Conservation (phyloP, 2,329 filamentous ascomycete genomes). For the Triangularia setosa region DNA sequence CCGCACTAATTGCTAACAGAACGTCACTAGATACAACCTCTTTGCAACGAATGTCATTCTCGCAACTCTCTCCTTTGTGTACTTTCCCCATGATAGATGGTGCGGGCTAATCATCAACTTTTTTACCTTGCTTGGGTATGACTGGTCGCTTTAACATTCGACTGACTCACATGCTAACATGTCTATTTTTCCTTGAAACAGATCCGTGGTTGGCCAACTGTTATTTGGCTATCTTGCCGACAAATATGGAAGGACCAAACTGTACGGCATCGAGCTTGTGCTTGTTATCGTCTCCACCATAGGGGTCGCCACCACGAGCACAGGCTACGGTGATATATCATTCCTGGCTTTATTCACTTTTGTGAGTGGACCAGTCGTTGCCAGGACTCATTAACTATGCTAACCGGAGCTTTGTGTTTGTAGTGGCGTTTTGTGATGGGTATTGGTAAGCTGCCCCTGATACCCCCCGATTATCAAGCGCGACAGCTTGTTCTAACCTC, state of each 20-base stretch:
- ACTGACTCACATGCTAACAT: not conserved
- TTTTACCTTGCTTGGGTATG: conserved; percentile 45
- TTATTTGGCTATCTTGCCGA: conserved; percentile 53
- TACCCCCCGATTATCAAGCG: not conserved
- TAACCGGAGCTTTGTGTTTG: not conserved
- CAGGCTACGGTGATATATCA: conserved; percentile 46
- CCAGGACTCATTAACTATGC: not conserved
- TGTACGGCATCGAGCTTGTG: conserved; percentile 54
- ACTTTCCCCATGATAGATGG: conserved; percentile 45
- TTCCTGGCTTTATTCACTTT: conserved; percentile 49
- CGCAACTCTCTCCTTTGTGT: conserved; percentile 50
- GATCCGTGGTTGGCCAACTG: conserved; percentile 48
- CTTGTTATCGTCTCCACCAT: conserved; percentile 56
- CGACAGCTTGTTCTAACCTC: conserved; percentile 1
- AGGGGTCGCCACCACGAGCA: conserved; percentile 50
- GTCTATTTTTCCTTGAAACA: not conserved
- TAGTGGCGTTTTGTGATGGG: conserved; percentile 45
- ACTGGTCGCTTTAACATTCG: not conserved
- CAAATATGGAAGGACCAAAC: conserved; percentile 49
- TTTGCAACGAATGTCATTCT: conserved; percentile 53
- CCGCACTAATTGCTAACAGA: not conserved
- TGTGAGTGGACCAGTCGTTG: conserved; percentile 28
- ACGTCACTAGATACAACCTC: conserved; percentile 44
- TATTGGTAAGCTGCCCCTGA: conserved; percentile 36
- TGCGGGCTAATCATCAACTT: conserved; percentile 48